Base-by-base conservation (phyloP, 106 monocot species). In the Xerophyta viscosa region DNA sequence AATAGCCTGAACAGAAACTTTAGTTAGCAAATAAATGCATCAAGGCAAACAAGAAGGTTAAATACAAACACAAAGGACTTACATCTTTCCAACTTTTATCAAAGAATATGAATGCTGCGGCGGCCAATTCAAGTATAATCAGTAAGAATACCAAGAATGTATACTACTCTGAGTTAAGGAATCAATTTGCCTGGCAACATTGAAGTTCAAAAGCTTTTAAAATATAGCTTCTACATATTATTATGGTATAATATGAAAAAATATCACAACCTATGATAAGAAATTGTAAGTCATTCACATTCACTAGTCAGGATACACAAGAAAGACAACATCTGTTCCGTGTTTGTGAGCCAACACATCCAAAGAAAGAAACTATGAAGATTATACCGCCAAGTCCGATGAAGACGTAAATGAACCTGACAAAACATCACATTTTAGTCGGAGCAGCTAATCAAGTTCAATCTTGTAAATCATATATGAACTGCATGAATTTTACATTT, bases 71-170 rank as follows among this genome's bases (percentile, higher is more conserved):
- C 10, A 27, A 19, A 41, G 52, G 37, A 67, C 81, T 78, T 55
- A 89, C 96, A 59, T 86, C 85, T 66, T 78, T 88, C 93, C 93
- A 94, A 61, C 74, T 69, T 21, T 88, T 71, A 44, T 94, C 63
- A 44, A 94, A 94, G 73, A 84, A 88, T 33, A 88, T 94, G 67
- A 88, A 88, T 66, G 75, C 93, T 3, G 84, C 84, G 56, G 81
- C 84, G 22, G 84, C 88, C 65, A 88, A 52, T 37, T 94, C 88
- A 62, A 65, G 48, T 25, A 87, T 50, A 52, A 94, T 66, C 74
- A 94, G 68, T 31, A 94, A 59, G 20, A 84, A 59, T 48, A 94
- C 64, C 66, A 88, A 56, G 48, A 77, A 81, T 60, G 93, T 68
- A 67, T 94, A 94, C 93, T 94, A 45, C 8, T 58, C 18, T 29